Conservation (phyloP, 345 rosid species). For the Orychophragmus violaceus region DNA sequence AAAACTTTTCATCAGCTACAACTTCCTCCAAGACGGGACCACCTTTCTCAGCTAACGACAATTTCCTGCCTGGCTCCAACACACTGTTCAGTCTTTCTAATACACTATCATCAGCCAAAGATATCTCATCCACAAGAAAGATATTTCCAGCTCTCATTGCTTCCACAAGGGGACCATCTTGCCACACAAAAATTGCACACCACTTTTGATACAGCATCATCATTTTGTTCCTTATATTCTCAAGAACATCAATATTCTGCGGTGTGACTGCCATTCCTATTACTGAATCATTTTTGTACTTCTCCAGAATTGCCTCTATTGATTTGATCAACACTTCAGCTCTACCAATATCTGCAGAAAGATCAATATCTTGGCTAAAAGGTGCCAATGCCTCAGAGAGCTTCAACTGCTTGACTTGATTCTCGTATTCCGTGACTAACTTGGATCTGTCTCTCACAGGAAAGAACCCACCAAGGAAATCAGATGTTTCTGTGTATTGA, state of each 20-base stretch:
- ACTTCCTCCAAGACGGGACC: conserved; percentile 67
- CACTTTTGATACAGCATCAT: conserved; percentile 58
- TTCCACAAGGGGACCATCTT: conserved; percentile 95
- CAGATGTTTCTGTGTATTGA: conserved; percentile 92
- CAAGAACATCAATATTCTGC: conserved; percentile 46
- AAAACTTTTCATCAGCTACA: conserved; percentile 63
- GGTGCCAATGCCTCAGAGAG: conserved; percentile 39
- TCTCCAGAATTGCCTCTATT: conserved; percentile 33
- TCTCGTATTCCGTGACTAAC: conserved; percentile 46
- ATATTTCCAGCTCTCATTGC: conserved; percentile 87
- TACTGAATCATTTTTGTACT: conserved; percentile 41
- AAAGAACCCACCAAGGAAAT: conserved; percentile 91
- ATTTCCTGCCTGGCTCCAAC: conserved; percentile 80
- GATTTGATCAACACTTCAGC: conserved; percentile 52
- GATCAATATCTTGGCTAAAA: conserved; percentile 31
- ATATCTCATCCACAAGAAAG: conserved; percentile 91
- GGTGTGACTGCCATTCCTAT: conserved; percentile 29
- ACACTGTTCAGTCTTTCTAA: conserved; percentile 91
- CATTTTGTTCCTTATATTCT: conserved; percentile 48
- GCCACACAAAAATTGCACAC: conserved; percentile 87
- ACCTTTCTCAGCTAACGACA: conserved; percentile 97
- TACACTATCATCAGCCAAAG: conserved; percentile 97
- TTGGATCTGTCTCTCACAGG: conserved; percentile 87
- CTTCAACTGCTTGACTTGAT: conserved; percentile 51
- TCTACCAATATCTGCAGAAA: conserved; percentile 57